A percentile compares a stretch with the other conserved stretches of the same genome.
These are phyloP conservation scores for Epichloe amarillans DNA, from an alignment of 2,329 filamentous ascomycete species.

Conservation along the genomic window DNA sequence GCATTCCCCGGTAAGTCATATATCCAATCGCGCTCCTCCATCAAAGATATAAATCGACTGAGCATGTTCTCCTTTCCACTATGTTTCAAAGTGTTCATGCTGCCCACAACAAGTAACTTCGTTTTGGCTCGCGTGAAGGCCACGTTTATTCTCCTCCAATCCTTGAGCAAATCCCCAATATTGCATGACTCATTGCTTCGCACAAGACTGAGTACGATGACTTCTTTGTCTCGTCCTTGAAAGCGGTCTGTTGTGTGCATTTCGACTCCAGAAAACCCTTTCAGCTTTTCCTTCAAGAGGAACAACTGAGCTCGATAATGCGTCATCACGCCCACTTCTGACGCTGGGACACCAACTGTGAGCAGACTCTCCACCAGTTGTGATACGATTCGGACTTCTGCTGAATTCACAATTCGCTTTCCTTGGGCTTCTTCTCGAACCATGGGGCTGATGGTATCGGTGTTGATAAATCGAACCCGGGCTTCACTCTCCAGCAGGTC, in stretches of 20 bases:
- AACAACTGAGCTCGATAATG: slow-evolving; percentile 90
- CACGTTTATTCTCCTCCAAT: slow-evolving; percentile 90
- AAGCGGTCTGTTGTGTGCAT: slow-evolving; percentile 97
- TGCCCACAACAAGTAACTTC: slow-evolving; percentile 82
- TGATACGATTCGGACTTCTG: slow-evolving; percentile 64
- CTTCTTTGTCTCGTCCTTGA: slow-evolving; percentile 90
- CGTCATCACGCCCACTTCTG: slow-evolving; percentile 86
- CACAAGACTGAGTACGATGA: slow-evolving; percentile 77
- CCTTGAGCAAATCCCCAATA: slow-evolving; percentile 83
- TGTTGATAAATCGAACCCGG: slow-evolving; percentile 82
- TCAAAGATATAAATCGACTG: slow-evolving; percentile 59
- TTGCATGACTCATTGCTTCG: slow-evolving; percentile 68
- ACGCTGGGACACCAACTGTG: slow-evolving; percentile 56
- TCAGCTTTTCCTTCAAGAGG: slow-evolving; percentile 61
- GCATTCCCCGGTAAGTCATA: slow-evolving; percentile 56
- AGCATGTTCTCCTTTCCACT: slow-evolving; percentile 65
- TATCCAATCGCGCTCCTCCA: slow-evolving; percentile 68
- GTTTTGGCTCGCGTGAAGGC: slow-evolving; percentile 87
- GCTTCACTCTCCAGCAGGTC: slow-evolving; percentile 55
- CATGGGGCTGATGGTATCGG: slow-evolving; percentile 54
- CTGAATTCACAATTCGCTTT: slow-evolving; percentile 74
- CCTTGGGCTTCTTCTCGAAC: slow-evolving; percentile 64
- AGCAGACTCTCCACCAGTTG: slow-evolving; percentile 75
- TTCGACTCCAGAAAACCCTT: slow-evolving; percentile 53
- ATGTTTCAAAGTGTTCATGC: slow-evolving; percentile 62